These are phyloP conservation scores for Polysphondylium violaceum DNA, from an alignment of 78 protist genomes.

Conservation along the genomic window DNA sequence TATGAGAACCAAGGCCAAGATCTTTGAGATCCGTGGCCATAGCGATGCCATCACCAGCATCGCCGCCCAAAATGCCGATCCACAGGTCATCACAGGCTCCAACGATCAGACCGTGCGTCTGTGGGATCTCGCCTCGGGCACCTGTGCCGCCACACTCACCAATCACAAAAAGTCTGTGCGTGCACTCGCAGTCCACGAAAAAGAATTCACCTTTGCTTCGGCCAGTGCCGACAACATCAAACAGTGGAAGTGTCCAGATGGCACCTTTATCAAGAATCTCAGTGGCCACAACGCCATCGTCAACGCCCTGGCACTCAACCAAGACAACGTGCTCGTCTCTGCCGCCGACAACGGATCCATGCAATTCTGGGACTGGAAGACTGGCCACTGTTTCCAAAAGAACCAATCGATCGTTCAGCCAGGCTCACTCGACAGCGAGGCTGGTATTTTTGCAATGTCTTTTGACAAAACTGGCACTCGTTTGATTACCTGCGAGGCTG, in stretches of 20 bases:
- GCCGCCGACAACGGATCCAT: constrained; percentile 96
- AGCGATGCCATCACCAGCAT: constrained; percentile 82
- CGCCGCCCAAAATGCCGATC: constrained; percentile 87
- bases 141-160: constrained; percentile 87
- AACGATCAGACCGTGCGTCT: constrained; percentile 94
- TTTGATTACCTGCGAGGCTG: constrained; percentile 97
- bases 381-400: constrained; percentile 96
- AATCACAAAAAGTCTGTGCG: constrained; percentile 98
- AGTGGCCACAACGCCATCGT: constrained; percentile 92
- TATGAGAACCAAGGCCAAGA: constrained; percentile 89
- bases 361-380: constrained; percentile 96
- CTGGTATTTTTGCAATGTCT: constrained; percentile 88
- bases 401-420: constrained; percentile 89
- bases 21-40: constrained; percentile 93
- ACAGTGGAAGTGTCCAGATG: constrained; percentile 97
- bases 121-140: constrained; percentile 97
- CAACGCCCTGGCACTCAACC: constrained; percentile 91
- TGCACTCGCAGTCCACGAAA: constrained; percentile 88
- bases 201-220: constrained; percentile 94
- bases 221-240: constrained; percentile 97
- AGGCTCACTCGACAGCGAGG: constrained; percentile 87
- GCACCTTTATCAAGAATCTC: constrained; percentile 94
- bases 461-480: constrained; percentile 97
- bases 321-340: constrained; percentile 89
- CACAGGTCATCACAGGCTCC: constrained; percentile 86